Conservation (phyloP, 2,329 filamentous ascomycete genomes). For the Fusarium algeriense region DNA sequence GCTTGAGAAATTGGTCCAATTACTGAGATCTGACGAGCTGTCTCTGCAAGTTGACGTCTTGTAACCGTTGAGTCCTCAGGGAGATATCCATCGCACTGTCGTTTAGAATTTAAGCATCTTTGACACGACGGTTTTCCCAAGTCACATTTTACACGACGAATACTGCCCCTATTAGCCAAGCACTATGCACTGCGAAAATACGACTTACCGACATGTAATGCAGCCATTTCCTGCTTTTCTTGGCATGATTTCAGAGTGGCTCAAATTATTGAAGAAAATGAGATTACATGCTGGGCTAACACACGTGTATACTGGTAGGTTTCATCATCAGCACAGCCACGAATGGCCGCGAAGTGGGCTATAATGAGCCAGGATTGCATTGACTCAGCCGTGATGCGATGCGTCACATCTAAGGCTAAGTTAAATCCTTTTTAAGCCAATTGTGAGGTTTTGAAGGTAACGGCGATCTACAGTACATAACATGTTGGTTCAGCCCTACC, state of each 20-base stretch:
- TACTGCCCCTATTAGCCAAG: constrained; percentile 34
- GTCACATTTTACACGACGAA: constrained; percentile 55
- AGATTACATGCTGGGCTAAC: background rate
- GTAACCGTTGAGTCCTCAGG: constrained; percentile 41
- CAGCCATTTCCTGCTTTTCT: constrained; percentile 45
- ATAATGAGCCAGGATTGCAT: background rate
- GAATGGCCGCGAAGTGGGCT: background rate
- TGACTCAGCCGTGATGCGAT: background rate
- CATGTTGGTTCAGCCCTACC: background rate
- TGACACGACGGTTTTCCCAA: constrained; percentile 49
- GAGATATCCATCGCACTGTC: constrained; percentile 53
- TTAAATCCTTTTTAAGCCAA: background rate
- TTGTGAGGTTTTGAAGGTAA: background rate
- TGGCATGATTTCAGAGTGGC: constrained; percentile 21
- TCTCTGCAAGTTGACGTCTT: constrained; percentile 49
- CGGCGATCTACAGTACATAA: background rate
- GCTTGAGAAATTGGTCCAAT: constrained; percentile 49
- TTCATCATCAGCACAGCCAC: constrained; percentile 29
- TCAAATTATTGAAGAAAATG: background rate
- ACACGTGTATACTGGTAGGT: background rate
- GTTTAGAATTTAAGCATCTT: constrained; percentile 44
- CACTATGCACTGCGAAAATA: fast-evolving
- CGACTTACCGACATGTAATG: constrained; percentile 45
- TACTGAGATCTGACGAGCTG: constrained; percentile 46
- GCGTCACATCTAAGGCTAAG: background rate